Evolutionary conservation across 2,329 filamentous ascomycete species (phyloP).

Genomic region (Zopfia rhizophila): DNA sequence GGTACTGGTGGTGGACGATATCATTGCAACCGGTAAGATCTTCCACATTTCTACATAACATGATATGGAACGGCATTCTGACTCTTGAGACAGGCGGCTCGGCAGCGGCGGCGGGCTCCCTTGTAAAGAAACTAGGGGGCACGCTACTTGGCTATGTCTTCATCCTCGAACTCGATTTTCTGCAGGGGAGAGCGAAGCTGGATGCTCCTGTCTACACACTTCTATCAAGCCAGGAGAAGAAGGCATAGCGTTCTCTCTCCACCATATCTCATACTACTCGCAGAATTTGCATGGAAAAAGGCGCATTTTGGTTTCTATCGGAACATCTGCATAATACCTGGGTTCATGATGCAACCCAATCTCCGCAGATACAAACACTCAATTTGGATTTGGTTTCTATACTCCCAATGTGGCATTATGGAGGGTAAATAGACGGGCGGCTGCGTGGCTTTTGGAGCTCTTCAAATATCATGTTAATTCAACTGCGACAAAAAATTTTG

Average conservation of each 20-base stretch:
- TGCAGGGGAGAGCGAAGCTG: conserved; percentile 92
- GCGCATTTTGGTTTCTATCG: conserved; percentile 12
- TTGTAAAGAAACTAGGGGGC: conserved; percentile 87
- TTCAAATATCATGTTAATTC: background rate
- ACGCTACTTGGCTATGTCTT: conserved; percentile 90
- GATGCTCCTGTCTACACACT: conserved; percentile 85
- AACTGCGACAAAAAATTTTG: background rate
- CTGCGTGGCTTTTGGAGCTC: conserved; percentile 1
- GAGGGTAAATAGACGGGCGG: conserved; percentile 12
- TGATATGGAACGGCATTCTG: conserved; percentile 10
- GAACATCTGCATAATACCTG: conserved; percentile 13
- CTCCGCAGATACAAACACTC: conserved; percentile 4
- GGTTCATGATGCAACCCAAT: conserved; percentile 3
- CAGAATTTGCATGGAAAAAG: conserved; percentile 20
- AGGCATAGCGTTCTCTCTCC: conserved; percentile 13
- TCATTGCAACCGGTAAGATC: conserved; percentile 92
- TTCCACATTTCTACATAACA: conserved; percentile 1
- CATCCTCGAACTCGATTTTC: conserved; percentile 92
- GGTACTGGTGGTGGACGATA: conserved; percentile 94
- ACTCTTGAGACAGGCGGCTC: conserved; percentile 75
- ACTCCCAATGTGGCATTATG: too few relatives aligned
- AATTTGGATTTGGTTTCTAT: conserved; percentile 12
- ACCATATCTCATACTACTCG: background rate
- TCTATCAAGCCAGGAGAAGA: conserved; percentile 70
- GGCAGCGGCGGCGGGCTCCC: conserved; percentile 84